Conservation (phyloP, 1,284 basidiomycete species). For the Wolfiporia cocos region DNA sequence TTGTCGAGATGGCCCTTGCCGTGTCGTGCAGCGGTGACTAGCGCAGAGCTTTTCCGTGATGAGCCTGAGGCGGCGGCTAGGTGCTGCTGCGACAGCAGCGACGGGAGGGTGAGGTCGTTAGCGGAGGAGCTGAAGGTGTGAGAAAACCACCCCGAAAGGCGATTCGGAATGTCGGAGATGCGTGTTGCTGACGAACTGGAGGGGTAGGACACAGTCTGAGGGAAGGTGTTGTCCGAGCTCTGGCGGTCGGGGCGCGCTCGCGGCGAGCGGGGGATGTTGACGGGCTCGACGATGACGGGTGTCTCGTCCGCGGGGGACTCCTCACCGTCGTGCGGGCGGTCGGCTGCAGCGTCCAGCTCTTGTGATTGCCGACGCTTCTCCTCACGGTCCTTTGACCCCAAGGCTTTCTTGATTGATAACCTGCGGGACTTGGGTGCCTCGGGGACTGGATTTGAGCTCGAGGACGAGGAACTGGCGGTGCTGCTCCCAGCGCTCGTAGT, state of each 20-base stretch:
- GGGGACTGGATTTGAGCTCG: slow-evolving; percentile 19
- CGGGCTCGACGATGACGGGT: slow-evolving; percentile 47
- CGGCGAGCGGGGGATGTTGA: slow-evolving; percentile 33
- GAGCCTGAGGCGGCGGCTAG: slow-evolving; percentile 26
- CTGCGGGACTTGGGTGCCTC: slow-evolving; percentile 16
- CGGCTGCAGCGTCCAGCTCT: slow-evolving; percentile 23
- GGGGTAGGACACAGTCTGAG: slow-evolving; percentile 30
- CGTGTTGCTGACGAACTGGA: slow-evolving; percentile 28
- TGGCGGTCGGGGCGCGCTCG: slow-evolving; percentile 43
- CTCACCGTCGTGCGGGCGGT: slow-evolving; percentile 22
- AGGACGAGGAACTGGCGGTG: slow-evolving; percentile 35
- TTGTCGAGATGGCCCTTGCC: slow-evolving; percentile 73
- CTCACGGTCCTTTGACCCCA: slow-evolving; percentile 20
- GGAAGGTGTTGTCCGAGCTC: slow-evolving; percentile 40
- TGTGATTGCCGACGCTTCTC: slow-evolving; percentile 24
- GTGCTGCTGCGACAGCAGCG: slow-evolving; percentile 43
- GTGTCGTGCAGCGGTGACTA: slow-evolving; percentile 62
- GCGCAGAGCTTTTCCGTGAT: slow-evolving; percentile 43
- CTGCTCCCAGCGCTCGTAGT: slow-evolving; percentile 29
- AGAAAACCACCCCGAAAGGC: slow-evolving; percentile 73
- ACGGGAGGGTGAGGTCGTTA: slow-evolving; percentile 62
- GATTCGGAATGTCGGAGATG: slow-evolving; percentile 48
- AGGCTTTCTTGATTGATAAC: slow-evolving; percentile 21
- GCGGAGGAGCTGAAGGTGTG: slow-evolving; percentile 67
- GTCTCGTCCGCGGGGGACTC: slow-evolving; percentile 27